Percentiles rank a stretch among this genome's conserved stretches.
Conservation (phyloP, 176 grass and related monocot species). For the Sorghum bicolor region Sorghum_bicolor_NCBIv3 NC_012873.2:67181501-67182000, state of each 20-base stretch:
- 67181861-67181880: background rate
- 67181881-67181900: background rate
- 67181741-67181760: slow-evolving; percentile 71
- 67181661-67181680: slow-evolving; percentile 23
- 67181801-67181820: background rate
- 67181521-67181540: slow-evolving; percentile 19
- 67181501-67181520: slow-evolving; percentile 28
- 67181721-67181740: slow-evolving; percentile 71
- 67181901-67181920: background rate
- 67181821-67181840: background rate
- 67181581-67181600: background rate
- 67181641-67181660: slow-evolving; percentile 6
- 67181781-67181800: background rate
- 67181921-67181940: background rate
- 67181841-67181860: background rate
- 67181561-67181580: background rate
- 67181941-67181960: background rate
- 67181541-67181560: background rate
- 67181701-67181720: slow-evolving; percentile 52
- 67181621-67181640: slow-evolving; percentile 18
- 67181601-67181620: slow-evolving; percentile 14
- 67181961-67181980: background rate
- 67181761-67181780: slow-evolving; percentile 14
- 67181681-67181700: slow-evolving; percentile 32
- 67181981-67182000: background rate